A percentile compares a stretch with the other conserved stretches of the same genome.
Conservation (phyloP, 192 early-diverging fungal species). For the Umbelopsis ramanniana region DNA sequence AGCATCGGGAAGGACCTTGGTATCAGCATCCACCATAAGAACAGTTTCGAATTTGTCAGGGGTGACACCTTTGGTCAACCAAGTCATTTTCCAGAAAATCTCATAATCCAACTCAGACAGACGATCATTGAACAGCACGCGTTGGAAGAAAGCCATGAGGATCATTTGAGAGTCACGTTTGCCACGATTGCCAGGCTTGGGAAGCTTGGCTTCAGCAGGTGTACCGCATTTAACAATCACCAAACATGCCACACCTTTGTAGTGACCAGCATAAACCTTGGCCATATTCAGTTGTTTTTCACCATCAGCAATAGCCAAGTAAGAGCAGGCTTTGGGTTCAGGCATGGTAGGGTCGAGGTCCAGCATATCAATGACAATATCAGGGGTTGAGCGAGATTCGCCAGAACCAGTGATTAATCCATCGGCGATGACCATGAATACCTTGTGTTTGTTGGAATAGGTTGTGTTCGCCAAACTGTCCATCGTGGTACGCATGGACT, state of each 20-base stretch:
- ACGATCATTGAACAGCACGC: slow-evolving; percentile 81
- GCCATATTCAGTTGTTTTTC: slow-evolving; percentile 86
- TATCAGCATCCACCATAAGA: slow-evolving; percentile 94
- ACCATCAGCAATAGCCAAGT: slow-evolving; percentile 80
- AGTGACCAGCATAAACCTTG: slow-evolving; percentile 82
- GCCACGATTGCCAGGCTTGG: slow-evolving; percentile 89
- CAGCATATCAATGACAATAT: slow-evolving; percentile 82
- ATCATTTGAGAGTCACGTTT: slow-evolving; percentile 98
- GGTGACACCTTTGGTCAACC: slow-evolving; percentile 77
- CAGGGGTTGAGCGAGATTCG: slow-evolving; percentile 74
- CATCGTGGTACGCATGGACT: slow-evolving; percentile 79
- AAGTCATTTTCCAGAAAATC: slow-evolving; percentile 82
- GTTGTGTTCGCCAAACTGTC: slow-evolving; percentile 82
- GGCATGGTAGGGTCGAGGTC: slow-evolving; percentile 64
- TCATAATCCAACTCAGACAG: slow-evolving; percentile 93
- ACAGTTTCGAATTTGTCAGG: slow-evolving; percentile 84
- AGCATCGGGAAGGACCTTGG: slow-evolving; percentile 76
- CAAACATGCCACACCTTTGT: slow-evolving; percentile 67
- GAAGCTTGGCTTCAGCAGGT: slow-evolving; percentile 60
- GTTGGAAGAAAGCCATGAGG: slow-evolving; percentile 92
- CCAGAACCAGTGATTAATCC: slow-evolving; percentile 88
- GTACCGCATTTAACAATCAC: slow-evolving; percentile 79
- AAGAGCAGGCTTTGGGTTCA: slow-evolving; percentile 78
- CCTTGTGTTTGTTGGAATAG: slow-evolving; percentile 86
- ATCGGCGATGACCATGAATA: slow-evolving; percentile 88